Evolutionary conservation across 805 yeast species (phyloP), one percentile per base, ranked within the genome.

Genomic region (Wickerhamiella vanderwaltii): DNA sequence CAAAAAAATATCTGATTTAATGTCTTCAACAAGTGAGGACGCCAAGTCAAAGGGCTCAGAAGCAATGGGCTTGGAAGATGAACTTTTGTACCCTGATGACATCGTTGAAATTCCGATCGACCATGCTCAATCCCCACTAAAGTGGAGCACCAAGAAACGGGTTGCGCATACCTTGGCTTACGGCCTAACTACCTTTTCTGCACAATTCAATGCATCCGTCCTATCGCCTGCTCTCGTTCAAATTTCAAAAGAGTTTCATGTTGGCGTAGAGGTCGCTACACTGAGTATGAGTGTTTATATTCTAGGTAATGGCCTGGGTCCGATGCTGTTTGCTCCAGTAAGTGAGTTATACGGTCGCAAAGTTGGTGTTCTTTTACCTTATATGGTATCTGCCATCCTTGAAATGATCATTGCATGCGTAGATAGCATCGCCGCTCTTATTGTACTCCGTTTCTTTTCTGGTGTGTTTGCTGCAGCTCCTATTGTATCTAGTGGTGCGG

Each of bases 381-480:
- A 72, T n/a, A 61, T 70, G 47, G 39, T 71, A 1, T 71, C 71
- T 42, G 59, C 65, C 32, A 54, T 71, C 19, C 71, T 73, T 49
- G 60, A 64, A 16, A 49, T 66, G 29, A 34, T 53, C 12, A 38
- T 46, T 5, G 58, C 57, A 3, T 45, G 45, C 22, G 77, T 77
- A 1, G 69, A 67, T 52, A 66, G 69, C 9, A 41, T 72, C 13
- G 65, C 69, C 35, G 55, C 56, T 9, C 44, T 50, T 6, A 24
- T 46, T 18, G 54, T 53, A 63, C 53, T 80, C 73, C 7, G 73
- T 68, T 53, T 71, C 67, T 2, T 76, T 69, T 63, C 80, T 73
- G 50, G 65, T 74, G 47, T 78, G 43, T 64, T 73, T 51, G 75
- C 79, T 2, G 75, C 77, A 4, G 77, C 79, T 2, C 77, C 80